Evolutionary conservation across 2,329 filamentous ascomycete genomes (phyloP).

Genomic region (Bipolaris cookei): DNA sequence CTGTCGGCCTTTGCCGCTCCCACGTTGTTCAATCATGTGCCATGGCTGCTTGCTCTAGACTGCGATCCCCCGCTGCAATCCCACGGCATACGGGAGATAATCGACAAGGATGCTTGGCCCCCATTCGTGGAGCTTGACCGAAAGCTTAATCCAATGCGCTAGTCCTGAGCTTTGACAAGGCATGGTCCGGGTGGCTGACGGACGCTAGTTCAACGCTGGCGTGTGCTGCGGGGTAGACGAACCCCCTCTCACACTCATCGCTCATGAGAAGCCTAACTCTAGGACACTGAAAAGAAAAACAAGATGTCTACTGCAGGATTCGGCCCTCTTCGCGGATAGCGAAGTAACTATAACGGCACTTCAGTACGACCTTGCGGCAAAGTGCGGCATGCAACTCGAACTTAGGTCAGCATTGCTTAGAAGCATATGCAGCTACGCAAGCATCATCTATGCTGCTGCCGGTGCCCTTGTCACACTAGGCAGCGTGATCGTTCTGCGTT

Average conservation of each 20-base stretch:
- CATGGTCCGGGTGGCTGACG: constrained; percentile 30
- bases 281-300: background rate
- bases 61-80: constrained; percentile 12
- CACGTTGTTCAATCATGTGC: constrained; percentile 14
- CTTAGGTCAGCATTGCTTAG: constrained; percentile 15
- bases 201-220: constrained; percentile 25
- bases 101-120: constrained; percentile 36
- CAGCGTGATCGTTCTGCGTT: constrained; percentile 13
- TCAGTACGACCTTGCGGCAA: background rate
- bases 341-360: background rate
- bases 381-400: background rate
- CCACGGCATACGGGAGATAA: constrained; percentile 24
- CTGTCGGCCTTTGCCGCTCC: constrained; percentile 7
- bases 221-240: constrained; percentile 32
- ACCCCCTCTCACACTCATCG: background rate
- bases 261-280: background rate
- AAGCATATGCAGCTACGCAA: constrained; percentile 19
- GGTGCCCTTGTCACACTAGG: constrained; percentile 9
- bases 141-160: constrained; percentile 36
- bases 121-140: constrained; percentile 28
- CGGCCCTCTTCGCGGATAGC: background rate
- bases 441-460: constrained; percentile 10
- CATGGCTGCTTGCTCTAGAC: constrained; percentile 12
- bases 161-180: constrained; percentile 22
- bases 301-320: background rate